Evolutionary conservation across 805 yeast species (phyloP).

Genomic region (Teunomyces tritomae): DNA sequence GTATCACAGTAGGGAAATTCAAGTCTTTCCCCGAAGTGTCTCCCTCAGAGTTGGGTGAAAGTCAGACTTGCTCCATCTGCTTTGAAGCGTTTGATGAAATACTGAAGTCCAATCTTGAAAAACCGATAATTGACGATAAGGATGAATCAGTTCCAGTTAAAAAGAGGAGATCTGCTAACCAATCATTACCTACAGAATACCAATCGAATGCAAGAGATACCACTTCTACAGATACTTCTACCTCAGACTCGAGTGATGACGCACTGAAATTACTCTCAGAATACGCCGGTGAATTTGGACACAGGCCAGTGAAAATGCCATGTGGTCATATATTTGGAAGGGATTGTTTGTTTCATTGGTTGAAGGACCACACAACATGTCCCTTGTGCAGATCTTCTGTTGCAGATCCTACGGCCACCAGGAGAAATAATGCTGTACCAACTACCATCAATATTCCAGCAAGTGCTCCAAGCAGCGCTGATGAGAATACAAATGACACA

Average conservation of each 20-base stretch:
- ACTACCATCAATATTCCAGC: conserved; percentile 6
- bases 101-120: background rate
- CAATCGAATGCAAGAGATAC: background rate
- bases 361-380: conserved; percentile 68
- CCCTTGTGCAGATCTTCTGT: conserved; percentile 73
- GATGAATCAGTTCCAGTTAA: conserved; percentile 5
- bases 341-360: conserved; percentile 84
- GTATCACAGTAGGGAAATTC: conserved; percentile 51
- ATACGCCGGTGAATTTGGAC: conserved; percentile 31
- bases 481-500: background rate
- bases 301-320: conserved; percentile 71
- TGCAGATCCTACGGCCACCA: conserved; percentile 11
- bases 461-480: background rate
- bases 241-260: background rate
- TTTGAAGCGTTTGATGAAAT: conserved; percentile 29
- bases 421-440: background rate
- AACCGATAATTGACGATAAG: background rate
- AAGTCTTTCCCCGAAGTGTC: conserved; percentile 44
- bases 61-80: conserved; percentile 51
- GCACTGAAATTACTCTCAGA: conserved; percentile 16
- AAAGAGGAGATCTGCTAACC: background rate
- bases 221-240: background rate
- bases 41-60: conserved; percentile 25
- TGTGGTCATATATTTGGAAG: conserved; percentile 88
- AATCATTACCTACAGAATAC: background rate